These are phyloP conservation scores for Brettanomyces custersianus DNA, from an alignment of 805 yeast genomes.

Conservation along the genomic window DNA sequence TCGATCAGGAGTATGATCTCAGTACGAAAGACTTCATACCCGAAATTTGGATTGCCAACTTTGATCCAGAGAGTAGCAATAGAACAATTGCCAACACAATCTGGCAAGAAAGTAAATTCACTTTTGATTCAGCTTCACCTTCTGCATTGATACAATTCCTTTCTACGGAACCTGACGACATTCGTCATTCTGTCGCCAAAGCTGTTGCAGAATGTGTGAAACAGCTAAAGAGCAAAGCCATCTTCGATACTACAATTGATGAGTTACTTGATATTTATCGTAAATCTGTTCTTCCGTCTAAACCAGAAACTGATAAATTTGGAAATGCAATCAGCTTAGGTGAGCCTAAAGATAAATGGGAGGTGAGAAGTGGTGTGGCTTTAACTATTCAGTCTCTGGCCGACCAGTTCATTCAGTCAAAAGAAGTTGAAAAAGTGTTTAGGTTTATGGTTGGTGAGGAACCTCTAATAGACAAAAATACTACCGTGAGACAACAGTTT, in stretches of 20 bases:
- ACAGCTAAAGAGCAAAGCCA: slow-evolving; percentile 15
- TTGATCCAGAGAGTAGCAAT: slow-evolving; percentile 59
- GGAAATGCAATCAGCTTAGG: slow-evolving; percentile 67
- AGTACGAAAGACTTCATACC: slow-evolving; percentile 28
- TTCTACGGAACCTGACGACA: slow-evolving; percentile 49
- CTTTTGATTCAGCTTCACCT: slow-evolving; percentile 37
- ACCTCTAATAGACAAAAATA: slow-evolving; percentile 69
- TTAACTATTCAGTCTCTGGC: slow-evolving; percentile 51
- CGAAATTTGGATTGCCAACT: slow-evolving; percentile 72
- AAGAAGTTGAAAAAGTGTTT: slow-evolving; percentile 46
- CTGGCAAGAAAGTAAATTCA: slow-evolving; percentile 69
- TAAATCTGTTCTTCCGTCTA: slow-evolving; percentile 60
- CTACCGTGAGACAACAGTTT: slow-evolving; percentile 67
- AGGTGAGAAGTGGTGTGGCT: slow-evolving; percentile 75
- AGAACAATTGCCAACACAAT: slow-evolving; percentile 66
- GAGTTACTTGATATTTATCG: slow-evolving; percentile 47
- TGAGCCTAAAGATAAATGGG: slow-evolving; percentile 71
- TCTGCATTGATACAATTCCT: slow-evolving; percentile 39
- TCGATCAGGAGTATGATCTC: slow-evolving; percentile 76
- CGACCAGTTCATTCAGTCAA: slow-evolving; percentile 30
- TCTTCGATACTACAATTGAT: slow-evolving; percentile 29
- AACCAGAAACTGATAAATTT: slow-evolving; percentile 67
- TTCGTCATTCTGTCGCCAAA: slow-evolving; percentile 64
- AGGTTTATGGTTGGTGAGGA: slow-evolving; percentile 45
- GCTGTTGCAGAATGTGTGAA: slow-evolving; percentile 55